Conservation (phyloP, 305 asterid genomes). For the Fraxinus greggii region DNA sequence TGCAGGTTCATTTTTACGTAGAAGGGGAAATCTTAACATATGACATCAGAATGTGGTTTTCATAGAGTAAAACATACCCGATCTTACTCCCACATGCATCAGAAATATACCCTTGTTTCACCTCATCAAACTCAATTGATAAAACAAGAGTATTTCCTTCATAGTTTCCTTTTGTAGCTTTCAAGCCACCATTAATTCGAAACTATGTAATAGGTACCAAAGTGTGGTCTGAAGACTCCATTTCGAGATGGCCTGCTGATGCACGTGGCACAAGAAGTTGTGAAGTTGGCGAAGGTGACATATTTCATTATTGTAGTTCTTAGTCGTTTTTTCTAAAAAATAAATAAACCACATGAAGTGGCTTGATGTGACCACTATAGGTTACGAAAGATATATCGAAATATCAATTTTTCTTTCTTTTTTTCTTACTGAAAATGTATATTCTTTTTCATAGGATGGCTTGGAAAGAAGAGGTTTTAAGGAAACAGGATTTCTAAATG, state of each 20-base stretch:
- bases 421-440: background rate
- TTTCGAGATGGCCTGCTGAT: constrained; percentile 93
- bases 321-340: background rate
- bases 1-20: background rate
- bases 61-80: background rate
- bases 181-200: constrained; percentile 20
- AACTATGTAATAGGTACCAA: constrained; percentile 64
- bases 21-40: background rate
- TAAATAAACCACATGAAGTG: background rate
- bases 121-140: background rate
- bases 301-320: background rate
- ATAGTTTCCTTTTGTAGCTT: constrained; percentile 13
- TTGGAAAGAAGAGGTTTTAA: constrained; percentile 89
- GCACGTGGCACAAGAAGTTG: constrained; percentile 90
- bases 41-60: background rate
- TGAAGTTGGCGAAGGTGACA: constrained; percentile 80
- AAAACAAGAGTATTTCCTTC: background rate
- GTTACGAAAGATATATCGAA: background rate
- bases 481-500: constrained; percentile 81
- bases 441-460: constrained; percentile 62
- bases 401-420: background rate
- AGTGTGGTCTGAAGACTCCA: constrained; percentile 79
- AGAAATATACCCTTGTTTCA: background rate
- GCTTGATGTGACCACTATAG: background rate
- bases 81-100: background rate